Conservation (phyloP, 768 basidiomycete species). For the Mycena maculata region DNA sequence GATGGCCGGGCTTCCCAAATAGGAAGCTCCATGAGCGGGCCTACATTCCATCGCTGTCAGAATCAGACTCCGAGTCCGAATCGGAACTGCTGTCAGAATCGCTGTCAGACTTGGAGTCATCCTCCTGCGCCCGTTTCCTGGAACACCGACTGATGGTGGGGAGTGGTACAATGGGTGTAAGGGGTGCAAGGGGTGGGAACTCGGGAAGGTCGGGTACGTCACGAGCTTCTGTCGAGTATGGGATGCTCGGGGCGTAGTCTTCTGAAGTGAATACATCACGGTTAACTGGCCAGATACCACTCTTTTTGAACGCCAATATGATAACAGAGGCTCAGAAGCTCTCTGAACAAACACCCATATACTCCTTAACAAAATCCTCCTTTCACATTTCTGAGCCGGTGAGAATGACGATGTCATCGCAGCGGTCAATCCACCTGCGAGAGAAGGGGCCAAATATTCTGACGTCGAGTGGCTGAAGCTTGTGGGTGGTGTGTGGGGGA, state of each 20-base stretch:
- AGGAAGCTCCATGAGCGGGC: too few relatives aligned
- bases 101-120: too few relatives aligned
- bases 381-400: background rate
- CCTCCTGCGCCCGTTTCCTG: too few relatives aligned
- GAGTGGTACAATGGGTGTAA: background rate
- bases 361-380: background rate
- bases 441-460: constrained; percentile 45
- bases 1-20: too few relatives aligned
- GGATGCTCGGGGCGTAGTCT: background rate
- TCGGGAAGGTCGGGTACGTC: background rate
- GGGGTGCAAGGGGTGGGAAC: background rate
- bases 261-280: too few relatives aligned
- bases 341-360: background rate
- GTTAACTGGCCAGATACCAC: too few relatives aligned
- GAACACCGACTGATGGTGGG: background rate
- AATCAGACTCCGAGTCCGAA: too few relatives aligned
- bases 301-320: background rate
- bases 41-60: too few relatives aligned
- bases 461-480: constrained; percentile 50
- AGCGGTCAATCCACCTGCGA: constrained; percentile 36
- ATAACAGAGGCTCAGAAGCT: background rate
- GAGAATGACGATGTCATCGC: background rate
- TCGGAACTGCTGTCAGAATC: too few relatives aligned
- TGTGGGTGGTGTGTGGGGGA: constrained; percentile 48
- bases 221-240: background rate